These are phyloP conservation scores for Candida caryicola DNA, from an alignment of 805 yeast species.

Conservation along the genomic window DNA sequence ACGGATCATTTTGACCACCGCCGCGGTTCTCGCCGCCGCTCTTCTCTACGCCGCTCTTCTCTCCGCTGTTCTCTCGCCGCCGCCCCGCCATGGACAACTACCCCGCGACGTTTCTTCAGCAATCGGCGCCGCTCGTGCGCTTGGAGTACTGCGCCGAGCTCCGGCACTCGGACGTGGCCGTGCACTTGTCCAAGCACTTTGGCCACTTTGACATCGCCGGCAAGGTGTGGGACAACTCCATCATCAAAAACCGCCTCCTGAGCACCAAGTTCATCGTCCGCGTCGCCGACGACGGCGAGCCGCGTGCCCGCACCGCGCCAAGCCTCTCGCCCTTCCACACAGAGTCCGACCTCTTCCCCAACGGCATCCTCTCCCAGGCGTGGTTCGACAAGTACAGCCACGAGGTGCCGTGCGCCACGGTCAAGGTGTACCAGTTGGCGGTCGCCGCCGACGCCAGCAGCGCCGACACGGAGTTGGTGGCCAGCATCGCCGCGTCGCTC, in stretches of 20 bases:
- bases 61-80: too few species aligned
- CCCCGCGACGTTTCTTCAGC: constrained; percentile 24
- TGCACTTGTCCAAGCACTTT: constrained; percentile 10
- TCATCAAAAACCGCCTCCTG: constrained; percentile 35
- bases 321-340: constrained; percentile 35
- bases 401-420: constrained; percentile 31
- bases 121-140: constrained; percentile 35
- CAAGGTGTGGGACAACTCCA: constrained; percentile 36
- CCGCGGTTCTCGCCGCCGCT: neutral
- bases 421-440: constrained; percentile 18
- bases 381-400: constrained; percentile 38
- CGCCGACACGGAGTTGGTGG: constrained; percentile 11
- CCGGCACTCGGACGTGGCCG: constrained; percentile 10
- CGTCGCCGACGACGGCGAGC: neutral
- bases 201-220: constrained; percentile 17
- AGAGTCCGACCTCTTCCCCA: constrained; percentile 27
- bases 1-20: too few species aligned
- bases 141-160: constrained; percentile 12
- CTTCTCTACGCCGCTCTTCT: neutral
- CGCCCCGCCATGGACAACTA: constrained; percentile 35
- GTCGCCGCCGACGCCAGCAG: constrained; percentile 9
- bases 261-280: constrained; percentile 29
- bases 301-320: constrained; percentile 1
- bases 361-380: constrained; percentile 24
- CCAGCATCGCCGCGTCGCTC: constrained; percentile 5